Evolutionary conservation across 73 alveolate species (phyloP).

Genomic region (Stentor roeselii): DNA sequence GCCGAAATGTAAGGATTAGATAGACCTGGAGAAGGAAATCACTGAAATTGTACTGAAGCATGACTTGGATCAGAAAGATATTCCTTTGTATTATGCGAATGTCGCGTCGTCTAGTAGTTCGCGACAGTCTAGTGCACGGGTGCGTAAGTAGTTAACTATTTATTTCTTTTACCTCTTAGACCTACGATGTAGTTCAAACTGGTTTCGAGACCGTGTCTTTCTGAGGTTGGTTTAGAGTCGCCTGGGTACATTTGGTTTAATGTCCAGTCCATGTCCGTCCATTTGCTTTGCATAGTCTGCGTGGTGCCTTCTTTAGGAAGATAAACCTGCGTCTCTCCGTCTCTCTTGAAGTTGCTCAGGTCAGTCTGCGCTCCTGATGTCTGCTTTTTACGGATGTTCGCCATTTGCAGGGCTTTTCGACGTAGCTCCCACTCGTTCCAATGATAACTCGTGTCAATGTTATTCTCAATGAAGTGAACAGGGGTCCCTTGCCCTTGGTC

Average conservation of each 20-base stretch:
- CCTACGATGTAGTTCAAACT: slow-evolving; percentile 38
- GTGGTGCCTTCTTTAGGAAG: slow-evolving; percentile 83
- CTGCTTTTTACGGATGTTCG: slow-evolving; percentile 92
- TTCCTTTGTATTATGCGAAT: slow-evolving; percentile 39
- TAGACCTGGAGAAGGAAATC: slow-evolving; percentile 46
- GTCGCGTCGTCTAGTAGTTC: not conserved
- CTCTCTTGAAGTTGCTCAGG: slow-evolving; percentile 96
- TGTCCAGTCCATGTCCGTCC: slow-evolving; percentile 67
- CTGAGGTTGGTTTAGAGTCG: slow-evolving; percentile 45
- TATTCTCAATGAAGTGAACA: slow-evolving; percentile 84
- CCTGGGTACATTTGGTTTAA: slow-evolving; percentile 40
- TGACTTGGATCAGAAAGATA: slow-evolving; percentile 42
- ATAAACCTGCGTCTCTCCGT: slow-evolving; percentile 94
- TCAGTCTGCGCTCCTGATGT: slow-evolving; percentile 93
- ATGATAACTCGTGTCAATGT: slow-evolving; percentile 93
- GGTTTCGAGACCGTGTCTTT: slow-evolving; percentile 49
- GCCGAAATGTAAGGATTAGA: slow-evolving; percentile 20
- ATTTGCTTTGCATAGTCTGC: slow-evolving; percentile 78
- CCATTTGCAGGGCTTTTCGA: slow-evolving; percentile 95
- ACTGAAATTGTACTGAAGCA: slow-evolving; percentile 63
- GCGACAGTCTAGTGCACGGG: too few relatives aligned
- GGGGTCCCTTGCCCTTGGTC: slow-evolving; percentile 83
- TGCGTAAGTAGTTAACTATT: too few relatives aligned
- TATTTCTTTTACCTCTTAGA: too few relatives aligned
- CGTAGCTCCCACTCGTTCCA: slow-evolving; percentile 99